A percentile compares a stretch with the other conserved stretches of the same genome.
Conservation (phyloP, 768 basidiomycete species). For the Exsudoporus frostii region DNA sequence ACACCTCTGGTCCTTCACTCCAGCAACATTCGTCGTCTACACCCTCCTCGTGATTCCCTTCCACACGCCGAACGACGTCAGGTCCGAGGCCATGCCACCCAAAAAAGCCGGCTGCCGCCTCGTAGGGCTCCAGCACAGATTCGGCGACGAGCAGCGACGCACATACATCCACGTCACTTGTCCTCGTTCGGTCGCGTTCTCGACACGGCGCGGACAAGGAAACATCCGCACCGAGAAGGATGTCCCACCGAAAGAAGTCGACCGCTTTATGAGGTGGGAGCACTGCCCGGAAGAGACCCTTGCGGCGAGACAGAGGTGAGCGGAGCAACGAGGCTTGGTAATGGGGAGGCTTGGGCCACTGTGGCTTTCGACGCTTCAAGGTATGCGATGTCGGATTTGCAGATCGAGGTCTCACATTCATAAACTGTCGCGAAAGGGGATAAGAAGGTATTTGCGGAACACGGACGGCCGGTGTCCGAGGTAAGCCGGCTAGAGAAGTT, state of each 20-base stretch:
- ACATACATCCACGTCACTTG: neutral
- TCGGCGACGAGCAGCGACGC: constrained; percentile 17
- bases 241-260: constrained; percentile 28
- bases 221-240: constrained; percentile 1
- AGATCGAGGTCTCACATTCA: constrained; percentile 1
- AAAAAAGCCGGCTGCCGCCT: constrained; percentile 28
- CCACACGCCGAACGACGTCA: constrained; percentile 1
- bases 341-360: constrained; percentile 27
- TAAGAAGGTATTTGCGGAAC: neutral
- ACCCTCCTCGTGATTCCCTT: neutral
- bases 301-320: constrained; percentile 23
- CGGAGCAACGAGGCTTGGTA: constrained; percentile 29
- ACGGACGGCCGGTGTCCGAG: neutral
- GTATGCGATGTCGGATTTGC: constrained; percentile 3
- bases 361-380: constrained; percentile 11
- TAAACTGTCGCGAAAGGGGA: constrained; percentile 6
- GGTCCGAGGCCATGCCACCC: constrained; percentile 27
- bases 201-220: neutral
- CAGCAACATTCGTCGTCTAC: neutral
- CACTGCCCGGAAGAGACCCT: constrained; percentile 23
- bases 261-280: constrained; percentile 17
- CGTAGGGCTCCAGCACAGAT: constrained; percentile 22
- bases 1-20: neutral
- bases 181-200: neutral
- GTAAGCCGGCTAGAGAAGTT: neutral